Conservation (phyloP, 225 moss, liverwort and hornwort species). For the Takakia lepidozioides region DNA sequence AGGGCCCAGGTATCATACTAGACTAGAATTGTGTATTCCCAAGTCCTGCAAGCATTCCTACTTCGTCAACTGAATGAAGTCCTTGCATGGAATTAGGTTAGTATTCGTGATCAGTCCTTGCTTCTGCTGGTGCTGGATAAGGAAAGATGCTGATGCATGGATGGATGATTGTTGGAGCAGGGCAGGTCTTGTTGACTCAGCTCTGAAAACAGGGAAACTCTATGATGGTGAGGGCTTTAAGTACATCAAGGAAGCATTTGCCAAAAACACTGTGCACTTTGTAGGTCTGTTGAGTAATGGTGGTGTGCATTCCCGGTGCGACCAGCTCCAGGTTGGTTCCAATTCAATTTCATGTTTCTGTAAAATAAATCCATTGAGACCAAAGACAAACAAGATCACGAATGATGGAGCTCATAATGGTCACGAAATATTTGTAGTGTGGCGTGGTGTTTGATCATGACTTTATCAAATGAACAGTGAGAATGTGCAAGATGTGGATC, state of each 20-base stretch:
- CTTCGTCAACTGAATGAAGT: not conserved
- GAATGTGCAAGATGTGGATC: too few species aligned
- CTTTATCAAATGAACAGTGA: too few species aligned
- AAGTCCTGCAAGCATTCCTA: too few species aligned
- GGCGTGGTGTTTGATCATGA: too few species aligned
- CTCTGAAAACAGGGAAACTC: slow-evolving; percentile 58
- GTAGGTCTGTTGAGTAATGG: slow-evolving; percentile 86
- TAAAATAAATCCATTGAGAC: too few species aligned
- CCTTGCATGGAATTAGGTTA: not conserved
- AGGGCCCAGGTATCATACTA: too few species aligned
- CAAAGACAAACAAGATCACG: too few species aligned
- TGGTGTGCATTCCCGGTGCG: slow-evolving; percentile 82
- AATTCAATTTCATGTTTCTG: too few species aligned
- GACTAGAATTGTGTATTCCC: too few species aligned
- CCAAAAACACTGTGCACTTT: slow-evolving; percentile 69
- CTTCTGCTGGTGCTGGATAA: not conserved
- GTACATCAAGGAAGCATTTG: slow-evolving; percentile 55
- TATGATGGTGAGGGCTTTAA: slow-evolving; percentile 66
- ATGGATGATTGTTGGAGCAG: slow-evolving; percentile 23
- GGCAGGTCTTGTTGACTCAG: slow-evolving; percentile 81
- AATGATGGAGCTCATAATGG: too few species aligned
- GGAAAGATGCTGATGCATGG: not conserved
- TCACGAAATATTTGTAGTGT: too few species aligned
- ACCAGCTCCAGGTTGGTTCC: slow-evolving; percentile 76
- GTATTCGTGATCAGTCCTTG: not conserved